Evolutionary conservation across 2,329 filamentous ascomycete species (phyloP).

Genomic region (Stemphylium vesicarium): DNA sequence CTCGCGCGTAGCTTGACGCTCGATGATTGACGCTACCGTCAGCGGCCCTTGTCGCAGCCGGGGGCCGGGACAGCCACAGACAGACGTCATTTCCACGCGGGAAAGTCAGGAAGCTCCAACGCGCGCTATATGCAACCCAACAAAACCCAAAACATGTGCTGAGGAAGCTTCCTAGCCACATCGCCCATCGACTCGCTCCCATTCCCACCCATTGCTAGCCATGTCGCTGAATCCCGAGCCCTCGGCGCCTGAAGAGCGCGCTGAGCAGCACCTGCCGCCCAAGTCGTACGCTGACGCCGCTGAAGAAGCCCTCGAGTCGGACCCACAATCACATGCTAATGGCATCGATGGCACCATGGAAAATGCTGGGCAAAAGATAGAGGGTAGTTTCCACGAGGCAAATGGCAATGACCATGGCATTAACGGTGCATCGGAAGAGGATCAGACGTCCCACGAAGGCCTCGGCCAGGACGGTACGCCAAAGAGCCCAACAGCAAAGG

Average conservation of each 20-base stretch:
- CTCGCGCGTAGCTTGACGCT: too few relatives aligned
- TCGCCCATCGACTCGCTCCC: slow-evolving; percentile 6
- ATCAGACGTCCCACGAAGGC: slow-evolving; percentile 36
- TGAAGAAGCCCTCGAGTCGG: slow-evolving; percentile 39
- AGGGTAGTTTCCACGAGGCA: slow-evolving; percentile 15
- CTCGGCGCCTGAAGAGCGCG: slow-evolving; percentile 48
- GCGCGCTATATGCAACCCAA: slow-evolving; percentile 28
- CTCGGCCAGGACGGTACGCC: slow-evolving; percentile 42
- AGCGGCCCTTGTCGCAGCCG: slow-evolving; percentile 7
- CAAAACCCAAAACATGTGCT: slow-evolving; percentile 22
- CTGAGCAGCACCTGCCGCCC: slow-evolving; percentile 47
- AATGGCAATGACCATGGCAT: slow-evolving; percentile 19
- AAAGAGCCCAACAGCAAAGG: slow-evolving; percentile 38
- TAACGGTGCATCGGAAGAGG: slow-evolving; percentile 15
- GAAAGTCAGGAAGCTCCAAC: slow-evolving; percentile 27
- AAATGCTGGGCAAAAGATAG: slow-evolving; percentile 7
- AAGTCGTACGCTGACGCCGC: slow-evolving; percentile 55
- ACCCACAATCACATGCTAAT: slow-evolving; percentile 33
- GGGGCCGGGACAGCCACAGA: not conserved
- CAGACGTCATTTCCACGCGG: slow-evolving; percentile 25
- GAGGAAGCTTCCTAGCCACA: slow-evolving; percentile 1
- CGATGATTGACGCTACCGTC: too few relatives aligned
- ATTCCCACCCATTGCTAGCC: slow-evolving; percentile 15
- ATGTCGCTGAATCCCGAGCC: slow-evolving; percentile 54
- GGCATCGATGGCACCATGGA: slow-evolving; percentile 22